These are phyloP conservation scores for Emericellopsis atlantica DNA, from an alignment of 2,329 filamentous ascomycete genomes.

Conservation along the genomic window DNA sequence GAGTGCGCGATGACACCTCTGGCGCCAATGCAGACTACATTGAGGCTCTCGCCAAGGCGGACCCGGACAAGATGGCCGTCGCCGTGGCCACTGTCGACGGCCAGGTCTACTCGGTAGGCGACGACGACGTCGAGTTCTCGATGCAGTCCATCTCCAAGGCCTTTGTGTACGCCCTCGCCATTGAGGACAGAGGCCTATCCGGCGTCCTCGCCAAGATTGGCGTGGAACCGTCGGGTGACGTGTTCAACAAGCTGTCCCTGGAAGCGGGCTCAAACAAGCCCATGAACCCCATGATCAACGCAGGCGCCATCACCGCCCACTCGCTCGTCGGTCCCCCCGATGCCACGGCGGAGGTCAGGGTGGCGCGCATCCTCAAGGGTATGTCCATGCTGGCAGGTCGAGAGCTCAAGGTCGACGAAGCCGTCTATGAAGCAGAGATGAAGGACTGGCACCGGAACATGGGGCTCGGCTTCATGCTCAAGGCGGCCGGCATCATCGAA, in stretches of 20 bases:
- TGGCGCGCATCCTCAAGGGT: constrained; percentile 18
- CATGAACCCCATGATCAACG: constrained; percentile 23
- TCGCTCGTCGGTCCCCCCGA: constrained; percentile 14
- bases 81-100: constrained; percentile 25
- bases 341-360: constrained; percentile 19
- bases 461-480: constrained; percentile 25
- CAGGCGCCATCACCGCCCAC: constrained; percentile 19
- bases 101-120: constrained; percentile 22
- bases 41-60: constrained; percentile 21
- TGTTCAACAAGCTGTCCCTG: constrained; percentile 20
- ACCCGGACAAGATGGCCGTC: constrained; percentile 23
- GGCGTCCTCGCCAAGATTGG: constrained; percentile 23
- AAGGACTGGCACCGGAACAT: constrained; percentile 19
- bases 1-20: constrained; percentile 13
- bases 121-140: constrained; percentile 24
- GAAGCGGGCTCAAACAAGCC: constrained; percentile 16
- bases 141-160: constrained; percentile 28
- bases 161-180: constrained; percentile 25
- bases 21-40: constrained; percentile 22
- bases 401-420: constrained; percentile 20
- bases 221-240: constrained; percentile 24
- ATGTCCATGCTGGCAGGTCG: constrained; percentile 22
- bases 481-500: constrained; percentile 22
- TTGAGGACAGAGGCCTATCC: constrained; percentile 20
- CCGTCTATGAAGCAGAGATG: constrained; percentile 23